Conservation (phyloP, 768 basidiomycete species). For the Tremella yokohamensis region DNA sequence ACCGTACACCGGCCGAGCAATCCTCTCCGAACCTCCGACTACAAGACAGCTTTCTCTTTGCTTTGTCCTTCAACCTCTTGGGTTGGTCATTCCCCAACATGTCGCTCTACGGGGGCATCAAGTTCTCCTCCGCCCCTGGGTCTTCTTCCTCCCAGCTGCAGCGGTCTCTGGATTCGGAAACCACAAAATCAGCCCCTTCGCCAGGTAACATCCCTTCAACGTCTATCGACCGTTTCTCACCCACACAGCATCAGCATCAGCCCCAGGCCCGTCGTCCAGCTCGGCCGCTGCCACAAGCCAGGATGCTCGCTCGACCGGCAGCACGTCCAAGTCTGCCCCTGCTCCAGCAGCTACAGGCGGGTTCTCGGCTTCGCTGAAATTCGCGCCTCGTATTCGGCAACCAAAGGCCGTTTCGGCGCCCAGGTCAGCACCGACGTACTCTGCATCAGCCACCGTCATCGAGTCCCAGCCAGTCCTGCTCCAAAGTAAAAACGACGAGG, state of each 20-base stretch:
- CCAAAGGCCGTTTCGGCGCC: slow-evolving; percentile 19
- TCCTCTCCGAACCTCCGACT: too few species aligned
- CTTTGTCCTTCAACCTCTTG: too few species aligned
- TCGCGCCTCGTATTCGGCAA: slow-evolving; percentile 44
- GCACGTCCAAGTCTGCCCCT: background rate
- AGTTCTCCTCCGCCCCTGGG: slow-evolving; percentile 23
- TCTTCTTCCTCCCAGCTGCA: slow-evolving; percentile 11
- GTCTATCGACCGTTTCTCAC: slow-evolving; percentile 1
- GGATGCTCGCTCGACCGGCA: too few species aligned
- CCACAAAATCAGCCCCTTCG: background rate
- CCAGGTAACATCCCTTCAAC: slow-evolving; percentile 5
- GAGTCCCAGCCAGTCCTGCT: slow-evolving; percentile 11
- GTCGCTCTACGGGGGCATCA: slow-evolving; percentile 48
- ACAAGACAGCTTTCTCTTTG: too few species aligned
- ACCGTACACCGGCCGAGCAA: too few species aligned
- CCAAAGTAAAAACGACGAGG: slow-evolving; percentile 15
- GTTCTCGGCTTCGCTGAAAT: slow-evolving; percentile 44
- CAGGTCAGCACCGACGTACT: slow-evolving; percentile 16
- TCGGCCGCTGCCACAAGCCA: too few species aligned
- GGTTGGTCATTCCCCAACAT: slow-evolving; percentile 8
- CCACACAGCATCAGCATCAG: background rate
- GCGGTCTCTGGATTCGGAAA: background rate
- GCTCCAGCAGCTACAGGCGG: slow-evolving; percentile 12
- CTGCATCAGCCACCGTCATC: background rate
- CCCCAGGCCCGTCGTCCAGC: background rate